Base-by-base conservation (phyloP, 1,284 basidiomycete species). In the Puccinia coronata region DNA sequence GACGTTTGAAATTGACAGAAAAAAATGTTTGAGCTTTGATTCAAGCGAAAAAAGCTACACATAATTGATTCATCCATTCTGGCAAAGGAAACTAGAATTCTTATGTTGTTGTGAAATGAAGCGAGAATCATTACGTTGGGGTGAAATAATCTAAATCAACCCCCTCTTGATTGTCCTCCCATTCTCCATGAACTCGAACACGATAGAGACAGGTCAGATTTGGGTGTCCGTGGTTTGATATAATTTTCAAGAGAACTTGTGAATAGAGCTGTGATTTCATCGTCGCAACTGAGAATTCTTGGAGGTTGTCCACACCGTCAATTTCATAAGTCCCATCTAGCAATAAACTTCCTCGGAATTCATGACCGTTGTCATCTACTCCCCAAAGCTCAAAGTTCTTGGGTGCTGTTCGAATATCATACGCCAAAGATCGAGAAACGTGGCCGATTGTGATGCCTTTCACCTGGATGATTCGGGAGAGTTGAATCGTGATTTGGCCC, bases 351-450 rank as follows among this genome's bases (percentile, higher is more conserved):
- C 43, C 53, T 39, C 23, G n/a, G n/a, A n/a, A n/a, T n/a, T 31
- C 53, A 5, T 53, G 31, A 23, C 53, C 43, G 47, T 18, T 49
- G 28, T 72, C 18, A 34, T 53, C n/a, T 12, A 72, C 20, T 43
- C 43, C 70, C 70, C 70, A 51, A 53, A 72, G 69, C 70, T 72
- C 70, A 14, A 72, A 72, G 8, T 53, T 25, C 53, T 72, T 72
- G n/a, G 70, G 70, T 53, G 53, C 47, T 28, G 31, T 53, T 72
- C 47, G 20, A 72, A 49, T 72, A 53, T 72, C 70, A 53, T 72
- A 55, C 2, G 47, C 70, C 70, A 72, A 31, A 31, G 47, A 49
- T 51, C 20, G 47, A 31, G 28, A 11, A 34, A 72, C 53, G n/a
- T 72, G 70, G 9, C 53, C 2, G 20, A 72, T 55, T 31, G 70